Base-by-base conservation (phyloP, 441 rosid genomes). In the Monsonia emarginata region DNA sequence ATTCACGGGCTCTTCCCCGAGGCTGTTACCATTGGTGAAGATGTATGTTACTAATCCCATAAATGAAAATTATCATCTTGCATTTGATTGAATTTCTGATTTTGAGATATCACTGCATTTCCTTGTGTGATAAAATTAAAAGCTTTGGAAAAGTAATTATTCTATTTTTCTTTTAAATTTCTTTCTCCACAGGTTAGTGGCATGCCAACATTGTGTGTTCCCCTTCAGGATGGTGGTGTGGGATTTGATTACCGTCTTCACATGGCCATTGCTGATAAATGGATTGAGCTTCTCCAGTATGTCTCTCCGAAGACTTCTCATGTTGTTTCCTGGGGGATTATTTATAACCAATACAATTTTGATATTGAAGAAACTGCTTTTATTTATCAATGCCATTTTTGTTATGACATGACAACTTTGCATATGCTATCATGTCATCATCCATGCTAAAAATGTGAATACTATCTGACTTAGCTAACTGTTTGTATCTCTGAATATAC, bases 231-330 rank as follows among this genome's bases (percentile, higher is more conserved):
- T 74, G 99, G 97, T 68, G 99, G 99, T 38, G 86, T 94, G 65
- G 99, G 99, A 77, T 94, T 94, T 77, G 97, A 94, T 81, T 94
- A 90, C 75, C 97, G 99, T 66, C 85, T 94, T 67, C 99, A 94
- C 32, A 94, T 94, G 99, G 97, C 97, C 25, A 72, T 94, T 67
- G 93, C 99, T 38, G 99, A 94, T 78, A 94, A 94, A 78, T 94
- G 99, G 99, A 91, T 94, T 69, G 94, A 91, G 82, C 76, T 94
- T 73, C 95, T 94, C 59, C 73, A 94, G 99, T 91, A 87, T 64
- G 89, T 60, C 68, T 16, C 63, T 54, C 50, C 68, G 57, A 38
- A 65, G 50, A 68, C n/a, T 40, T 59, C 31, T 5, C 27, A 30
- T 32, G 56, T 52, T 52, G n/a, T 52, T 52, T 9, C 22, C 22